A percentile compares a stretch with the other conserved stretches of the same genome.
These are phyloP conservation scores for Calonectria pseudoturangicola DNA, from an alignment of 2,329 filamentous ascomycete species.

Conservation along the genomic window DNA sequence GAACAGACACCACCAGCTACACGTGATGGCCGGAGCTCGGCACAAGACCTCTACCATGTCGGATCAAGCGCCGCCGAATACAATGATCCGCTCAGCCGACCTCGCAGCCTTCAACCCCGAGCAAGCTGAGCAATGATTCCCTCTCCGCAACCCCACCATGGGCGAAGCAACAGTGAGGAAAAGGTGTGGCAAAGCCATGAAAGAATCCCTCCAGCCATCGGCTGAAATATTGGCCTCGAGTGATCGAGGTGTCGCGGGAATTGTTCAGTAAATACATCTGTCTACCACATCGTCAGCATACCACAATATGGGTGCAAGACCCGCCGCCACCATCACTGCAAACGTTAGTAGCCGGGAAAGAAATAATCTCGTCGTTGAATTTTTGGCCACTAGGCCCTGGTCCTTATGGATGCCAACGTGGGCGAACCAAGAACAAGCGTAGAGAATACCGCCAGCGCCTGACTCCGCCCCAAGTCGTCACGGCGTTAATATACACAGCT, in stretches of 20 bases:
- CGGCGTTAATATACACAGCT: constrained; percentile 53
- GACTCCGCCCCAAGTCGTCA: constrained; percentile 47
- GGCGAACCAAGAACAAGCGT: constrained; percentile 37
- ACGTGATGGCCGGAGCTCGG: constrained; percentile 19
- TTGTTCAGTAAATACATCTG: constrained; percentile 22
- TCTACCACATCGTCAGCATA: constrained; percentile 37
- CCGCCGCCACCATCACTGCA: constrained; percentile 54
- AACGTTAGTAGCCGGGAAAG: constrained; percentile 53
- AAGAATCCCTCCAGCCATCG: constrained; percentile 43
- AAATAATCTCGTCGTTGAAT: constrained; percentile 52
- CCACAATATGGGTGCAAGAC: constrained; percentile 39
- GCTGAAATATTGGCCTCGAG: constrained; percentile 42
- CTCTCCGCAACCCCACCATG: constrained; percentile 71
- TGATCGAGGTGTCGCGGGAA: constrained; percentile 31
- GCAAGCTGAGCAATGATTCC: constrained; percentile 41
- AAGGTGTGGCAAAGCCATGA: constrained; percentile 57
- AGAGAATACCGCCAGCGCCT: constrained; percentile 44
- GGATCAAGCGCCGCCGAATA: not conserved
- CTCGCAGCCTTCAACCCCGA: not conserved
- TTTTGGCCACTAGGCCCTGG: constrained; percentile 52
- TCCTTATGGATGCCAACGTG: constrained; percentile 42
- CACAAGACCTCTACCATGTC: not conserved
- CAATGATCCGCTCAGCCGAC: not conserved
- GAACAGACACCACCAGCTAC: not conserved
- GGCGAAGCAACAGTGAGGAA: constrained; percentile 73